These are phyloP conservation scores for Neonectria hederae DNA, from an alignment of 2,329 filamentous ascomycete genomes.

Conservation along the genomic window DNA sequence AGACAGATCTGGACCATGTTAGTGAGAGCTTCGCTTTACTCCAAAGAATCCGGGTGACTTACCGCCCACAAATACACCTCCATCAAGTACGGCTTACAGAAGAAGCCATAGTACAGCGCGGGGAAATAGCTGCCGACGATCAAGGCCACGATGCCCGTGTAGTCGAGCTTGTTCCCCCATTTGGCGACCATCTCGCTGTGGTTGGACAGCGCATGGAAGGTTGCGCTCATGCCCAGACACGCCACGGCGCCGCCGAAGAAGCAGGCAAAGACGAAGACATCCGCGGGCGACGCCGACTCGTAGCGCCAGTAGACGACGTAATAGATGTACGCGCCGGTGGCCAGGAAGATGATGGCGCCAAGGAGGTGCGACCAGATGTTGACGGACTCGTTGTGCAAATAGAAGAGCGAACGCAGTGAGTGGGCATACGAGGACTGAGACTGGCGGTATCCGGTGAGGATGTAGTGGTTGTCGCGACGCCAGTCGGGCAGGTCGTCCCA, in stretches of 20 bases:
- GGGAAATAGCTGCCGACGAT: conserved; percentile 94
- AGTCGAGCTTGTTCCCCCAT: conserved; percentile 93
- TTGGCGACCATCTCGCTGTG: conserved; percentile 81
- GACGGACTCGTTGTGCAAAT: conserved; percentile 69
- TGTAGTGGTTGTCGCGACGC: conserved; percentile 69
- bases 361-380: conserved; percentile 73
- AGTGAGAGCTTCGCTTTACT: conserved; percentile 17
- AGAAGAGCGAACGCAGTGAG: conserved; percentile 59
- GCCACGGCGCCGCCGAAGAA: conserved; percentile 80
- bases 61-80: conserved; percentile 80
- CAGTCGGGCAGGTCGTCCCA: conserved; percentile 68
- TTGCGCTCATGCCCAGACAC: conserved; percentile 83
- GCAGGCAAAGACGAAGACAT: conserved; percentile 78
- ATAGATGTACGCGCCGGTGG: conserved; percentile 64
- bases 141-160: conserved; percentile 89
- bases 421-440: conserved; percentile 58
- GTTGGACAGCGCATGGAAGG: conserved; percentile 85
- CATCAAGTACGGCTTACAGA: conserved; percentile 72
- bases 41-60: conserved; percentile 42
- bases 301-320: conserved; percentile 71
- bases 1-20: conserved; percentile 70
- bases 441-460: conserved; percentile 63
- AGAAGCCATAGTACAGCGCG: conserved; percentile 87
- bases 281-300: conserved; percentile 65
- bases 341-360: conserved; percentile 69